Evolutionary conservation across 2,329 filamentous ascomycete species (phyloP).

Genomic region (Neoscytalidium dimidiatum): DNA sequence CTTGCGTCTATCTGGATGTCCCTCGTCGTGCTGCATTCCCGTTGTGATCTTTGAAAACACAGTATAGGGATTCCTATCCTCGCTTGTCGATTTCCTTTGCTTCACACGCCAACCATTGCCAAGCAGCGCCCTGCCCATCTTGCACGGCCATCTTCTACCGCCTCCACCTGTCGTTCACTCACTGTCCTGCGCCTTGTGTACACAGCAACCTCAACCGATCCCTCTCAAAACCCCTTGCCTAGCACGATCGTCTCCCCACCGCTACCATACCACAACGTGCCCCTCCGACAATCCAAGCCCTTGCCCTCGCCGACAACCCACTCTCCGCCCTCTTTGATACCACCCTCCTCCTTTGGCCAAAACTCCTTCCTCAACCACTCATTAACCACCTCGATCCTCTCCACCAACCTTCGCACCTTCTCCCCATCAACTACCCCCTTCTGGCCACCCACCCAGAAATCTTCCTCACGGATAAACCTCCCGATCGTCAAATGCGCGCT

Average conservation of each 20-base stretch:
- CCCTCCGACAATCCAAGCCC: constrained; percentile 74
- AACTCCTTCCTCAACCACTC: constrained; percentile 68
- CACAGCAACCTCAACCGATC: background rate
- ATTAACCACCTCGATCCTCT: constrained; percentile 75
- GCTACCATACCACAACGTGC: constrained; percentile 79
- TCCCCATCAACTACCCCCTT: constrained; percentile 44
- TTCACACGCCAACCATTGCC: no score
- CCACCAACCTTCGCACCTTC: constrained; percentile 66
- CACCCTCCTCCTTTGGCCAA: constrained; percentile 59
- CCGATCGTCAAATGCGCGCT: constrained; percentile 88
- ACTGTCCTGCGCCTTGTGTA: no score
- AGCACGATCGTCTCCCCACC: constrained; percentile 69
- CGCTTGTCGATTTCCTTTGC: no score
- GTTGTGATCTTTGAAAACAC: no score
- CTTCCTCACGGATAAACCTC: constrained; percentile 70
- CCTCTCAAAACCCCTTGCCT: constrained; percentile 50
- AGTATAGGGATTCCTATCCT: no score
- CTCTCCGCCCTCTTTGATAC: constrained; percentile 59
- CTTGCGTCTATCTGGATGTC: no score
- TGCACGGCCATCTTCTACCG: no score
- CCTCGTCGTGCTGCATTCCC: no score
- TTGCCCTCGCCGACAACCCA: constrained; percentile 88
- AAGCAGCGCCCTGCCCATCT: no score
- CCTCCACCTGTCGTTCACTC: no score
- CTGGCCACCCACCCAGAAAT: constrained; percentile 41